These are phyloP conservation scores for Lachancea mirantina DNA, from an alignment of 805 yeast species.

Conservation along the genomic window DNA sequence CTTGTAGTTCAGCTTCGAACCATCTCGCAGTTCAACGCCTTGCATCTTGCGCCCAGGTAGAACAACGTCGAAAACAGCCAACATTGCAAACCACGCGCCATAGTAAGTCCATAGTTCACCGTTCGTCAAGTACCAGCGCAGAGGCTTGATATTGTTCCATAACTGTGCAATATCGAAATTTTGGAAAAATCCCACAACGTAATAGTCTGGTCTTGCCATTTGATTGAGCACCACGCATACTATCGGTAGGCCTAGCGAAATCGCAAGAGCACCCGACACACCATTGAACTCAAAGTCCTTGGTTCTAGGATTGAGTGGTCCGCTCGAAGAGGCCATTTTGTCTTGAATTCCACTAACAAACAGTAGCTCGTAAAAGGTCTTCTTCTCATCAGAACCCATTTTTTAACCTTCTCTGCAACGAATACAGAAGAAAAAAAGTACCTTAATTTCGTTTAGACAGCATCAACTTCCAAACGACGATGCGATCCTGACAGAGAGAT, in stretches of 20 bases:
- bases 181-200: constrained; percentile 39
- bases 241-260: constrained; percentile 61
- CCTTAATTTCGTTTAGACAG: too few relatives aligned
- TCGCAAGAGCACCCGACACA: constrained; percentile 57
- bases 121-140: constrained; percentile 33
- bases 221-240: constrained; percentile 54
- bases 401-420: too few relatives aligned
- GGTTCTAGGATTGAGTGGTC: constrained; percentile 61
- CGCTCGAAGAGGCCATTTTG: constrained; percentile 1
- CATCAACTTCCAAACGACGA: too few relatives aligned
- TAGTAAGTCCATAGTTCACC: constrained; percentile 55
- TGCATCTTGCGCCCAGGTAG: constrained; percentile 56
- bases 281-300: constrained; percentile 73
- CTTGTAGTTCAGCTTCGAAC: constrained; percentile 59
- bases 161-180: constrained; percentile 37
- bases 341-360: too few relatives aligned
- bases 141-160: constrained; percentile 32
- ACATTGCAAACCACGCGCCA: constrained; percentile 59
- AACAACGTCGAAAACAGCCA: constrained; percentile 56
- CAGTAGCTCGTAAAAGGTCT: too few relatives aligned
- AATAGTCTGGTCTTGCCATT: constrained; percentile 53
- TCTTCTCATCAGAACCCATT: too few relatives aligned
- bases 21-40: constrained; percentile 75
- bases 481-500: too few relatives aligned
- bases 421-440: too few relatives aligned